These are phyloP conservation scores for Aphanomyces stellatus DNA, from an alignment of 352 stramenopile genomes.

Conservation along the genomic window DNA sequence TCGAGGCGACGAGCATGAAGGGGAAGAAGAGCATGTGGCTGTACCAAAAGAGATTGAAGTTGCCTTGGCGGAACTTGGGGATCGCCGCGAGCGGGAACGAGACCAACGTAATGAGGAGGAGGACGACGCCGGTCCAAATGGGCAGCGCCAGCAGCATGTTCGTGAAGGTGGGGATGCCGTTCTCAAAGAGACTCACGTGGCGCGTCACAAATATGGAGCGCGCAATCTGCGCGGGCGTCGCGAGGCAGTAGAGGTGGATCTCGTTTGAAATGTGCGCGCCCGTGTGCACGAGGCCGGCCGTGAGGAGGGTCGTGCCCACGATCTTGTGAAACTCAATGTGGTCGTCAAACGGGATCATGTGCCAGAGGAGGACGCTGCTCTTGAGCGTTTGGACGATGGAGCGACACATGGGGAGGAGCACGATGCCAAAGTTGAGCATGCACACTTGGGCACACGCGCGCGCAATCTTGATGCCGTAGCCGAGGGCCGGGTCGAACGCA, in stretches of 20 bases:
- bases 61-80: slow-evolving; percentile 22
- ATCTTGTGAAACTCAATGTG: slow-evolving; percentile 35
- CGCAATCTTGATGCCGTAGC: slow-evolving; percentile 43
- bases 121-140: slow-evolving; percentile 35
- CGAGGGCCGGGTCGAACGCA: slow-evolving; percentile 53
- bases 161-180: slow-evolving; percentile 46
- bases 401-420: slow-evolving; percentile 66
- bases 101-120: slow-evolving; percentile 26
- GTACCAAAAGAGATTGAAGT: slow-evolving; percentile 21
- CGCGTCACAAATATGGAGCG: slow-evolving; percentile 30
- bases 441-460: slow-evolving; percentile 64
- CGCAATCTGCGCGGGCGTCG: slow-evolving; percentile 48
- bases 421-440: slow-evolving; percentile 64
- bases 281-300: slow-evolving; percentile 29
- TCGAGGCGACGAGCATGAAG: slow-evolving; percentile 54
- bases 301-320: slow-evolving; percentile 23
- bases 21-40: slow-evolving; percentile 20
- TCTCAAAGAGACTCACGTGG: slow-evolving; percentile 38
- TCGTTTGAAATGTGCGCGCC: slow-evolving; percentile 56
- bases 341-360: slow-evolving; percentile 41
- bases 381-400: slow-evolving; percentile 52
- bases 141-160: slow-evolving; percentile 36
- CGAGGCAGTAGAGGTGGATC: slow-evolving; percentile 56
- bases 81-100: slow-evolving; percentile 28
- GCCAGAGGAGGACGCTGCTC: slow-evolving; percentile 39